Base-by-base conservation (phyloP, 2,329 filamentous ascomycete species). In the Xylariaceae sp. region DNA sequence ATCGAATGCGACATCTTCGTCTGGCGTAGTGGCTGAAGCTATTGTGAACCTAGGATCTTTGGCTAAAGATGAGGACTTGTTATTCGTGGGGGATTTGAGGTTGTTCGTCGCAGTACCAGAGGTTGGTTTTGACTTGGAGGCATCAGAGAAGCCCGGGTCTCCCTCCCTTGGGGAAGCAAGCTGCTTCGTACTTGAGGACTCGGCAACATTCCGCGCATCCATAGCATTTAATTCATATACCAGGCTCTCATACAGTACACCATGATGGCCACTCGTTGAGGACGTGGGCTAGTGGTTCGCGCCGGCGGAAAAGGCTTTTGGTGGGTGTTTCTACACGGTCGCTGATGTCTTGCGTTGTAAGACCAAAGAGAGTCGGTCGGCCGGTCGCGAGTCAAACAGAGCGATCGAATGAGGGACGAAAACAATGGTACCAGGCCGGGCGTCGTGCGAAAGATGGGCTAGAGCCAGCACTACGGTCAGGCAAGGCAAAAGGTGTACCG, bases 191-290 rank as follows among this genome's bases (percentile, higher is more conserved):
- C 79, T 81, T 75, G 82, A 80, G 78, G 81, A 79, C 79, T 83
- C 82, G 78, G 79, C 78, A 81, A 82, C 83, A 86, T 86, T 85
- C 78, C 85, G 83, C 83, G 82, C 83, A 85, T 86, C 83, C 83
- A 86, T 86, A 79, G 80, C 83, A 86, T 84, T 83, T 81, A 85
- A 80, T 80, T 81, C 72, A 71, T 74, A 74, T 73, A 76, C 65
- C 63, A 65, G 71, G 70, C 69, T 71, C 74, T 68, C 73, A 78
- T 77, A 77, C 75, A 77, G 78, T 80, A 77, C 80, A 85, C 79
- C 83, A 86, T 86, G 76, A 77, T 86, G 83, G 79, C 76, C 76
- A 75, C 73, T 72, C 70, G 64, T 69, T 64, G 70, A 73, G 67
- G 71, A 72, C 66, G 69, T 65, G 64, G 58, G 53, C 63, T 45